phyloP scores from a whole-genome alignment of 345 rosid species.

The Ceriops decandra region DNA sequence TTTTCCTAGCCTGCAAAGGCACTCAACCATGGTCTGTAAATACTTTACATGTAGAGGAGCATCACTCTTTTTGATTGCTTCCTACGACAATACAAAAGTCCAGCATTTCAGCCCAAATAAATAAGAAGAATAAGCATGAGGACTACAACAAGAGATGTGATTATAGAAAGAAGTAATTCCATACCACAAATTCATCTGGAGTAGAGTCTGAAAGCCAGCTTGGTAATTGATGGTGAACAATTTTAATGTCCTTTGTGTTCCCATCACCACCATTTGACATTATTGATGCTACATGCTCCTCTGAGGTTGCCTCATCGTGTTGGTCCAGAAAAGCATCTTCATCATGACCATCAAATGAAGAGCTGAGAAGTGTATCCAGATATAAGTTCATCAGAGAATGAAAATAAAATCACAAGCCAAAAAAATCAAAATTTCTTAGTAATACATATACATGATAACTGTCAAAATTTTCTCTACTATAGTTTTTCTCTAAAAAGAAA shows the following conservation, averaged over 20 bases:
- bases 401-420: slow-evolving; percentile 9
- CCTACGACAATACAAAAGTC: slow-evolving; percentile 43
- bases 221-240: slow-evolving; percentile 54
- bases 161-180: slow-evolving; percentile 23
- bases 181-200: slow-evolving; percentile 92
- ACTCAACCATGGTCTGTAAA: slow-evolving; percentile 94
- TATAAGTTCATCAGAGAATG: slow-evolving; percentile 4
- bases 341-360: slow-evolving; percentile 78
- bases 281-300: slow-evolving; percentile 34
- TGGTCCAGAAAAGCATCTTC: slow-evolving; percentile 60
- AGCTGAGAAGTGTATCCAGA: slow-evolving; percentile 44
- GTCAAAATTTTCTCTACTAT: no score
- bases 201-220: slow-evolving; percentile 80
- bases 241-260: slow-evolving; percentile 37
- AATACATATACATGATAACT: neutral
- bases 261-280: slow-evolving; percentile 59
- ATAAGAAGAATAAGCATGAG: slow-evolving; percentile 20
- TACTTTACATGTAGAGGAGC: slow-evolving; percentile 87
- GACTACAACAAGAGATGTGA: slow-evolving; percentile 13
- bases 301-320: slow-evolving; percentile 53
- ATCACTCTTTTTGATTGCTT: slow-evolving; percentile 79
- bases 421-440: neutral
- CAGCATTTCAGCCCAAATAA: slow-evolving; percentile 22
- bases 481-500: no score
- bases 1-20: slow-evolving; percentile 93